Conservation (phyloP, 768 basidiomycete genomes). For the Kwoniella dendrophila region DNA sequence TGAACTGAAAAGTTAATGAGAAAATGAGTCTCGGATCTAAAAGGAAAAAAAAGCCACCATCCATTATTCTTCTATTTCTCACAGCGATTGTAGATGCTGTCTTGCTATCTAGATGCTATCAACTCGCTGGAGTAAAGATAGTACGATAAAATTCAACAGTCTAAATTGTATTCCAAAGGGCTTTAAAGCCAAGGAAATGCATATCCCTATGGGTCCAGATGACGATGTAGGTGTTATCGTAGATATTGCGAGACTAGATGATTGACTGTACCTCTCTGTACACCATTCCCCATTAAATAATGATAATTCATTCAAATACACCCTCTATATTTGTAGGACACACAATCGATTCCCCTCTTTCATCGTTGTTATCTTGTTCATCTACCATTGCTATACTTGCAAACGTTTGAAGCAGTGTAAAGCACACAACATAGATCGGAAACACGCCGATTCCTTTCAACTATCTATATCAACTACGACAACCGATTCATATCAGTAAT, state of each 20-base stretch:
- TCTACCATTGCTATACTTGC: not conserved
- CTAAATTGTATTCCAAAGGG: not conserved
- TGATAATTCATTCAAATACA: not conserved
- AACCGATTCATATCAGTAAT: not conserved
- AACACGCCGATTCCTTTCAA: constrained; percentile 2
- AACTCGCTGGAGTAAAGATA: too few relatives aligned
- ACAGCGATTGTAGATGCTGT: not conserved
- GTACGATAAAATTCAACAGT: not conserved
- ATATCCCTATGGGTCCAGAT: too few relatives aligned
- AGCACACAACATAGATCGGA: not conserved
- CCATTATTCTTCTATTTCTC: not conserved
- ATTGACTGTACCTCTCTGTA: too few relatives aligned
- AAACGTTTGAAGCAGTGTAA: not conserved
- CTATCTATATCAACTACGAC: not conserved
- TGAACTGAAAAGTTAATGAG: not conserved
- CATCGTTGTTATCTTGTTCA: constrained; percentile 1
- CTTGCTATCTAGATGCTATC: too few relatives aligned
- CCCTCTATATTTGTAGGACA: not conserved
- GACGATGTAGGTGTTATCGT: not conserved
- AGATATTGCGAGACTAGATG: constrained; percentile 3
- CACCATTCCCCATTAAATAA: too few relatives aligned
- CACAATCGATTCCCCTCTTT: not conserved
- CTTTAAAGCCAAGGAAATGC: constrained; percentile 9
- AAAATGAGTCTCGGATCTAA: constrained; percentile 6
- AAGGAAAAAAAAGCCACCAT: constrained; percentile 13